Conservation (phyloP, 495 filamentous ascomycete genomes). For the Beverwykella pulmonaria region DNA sequence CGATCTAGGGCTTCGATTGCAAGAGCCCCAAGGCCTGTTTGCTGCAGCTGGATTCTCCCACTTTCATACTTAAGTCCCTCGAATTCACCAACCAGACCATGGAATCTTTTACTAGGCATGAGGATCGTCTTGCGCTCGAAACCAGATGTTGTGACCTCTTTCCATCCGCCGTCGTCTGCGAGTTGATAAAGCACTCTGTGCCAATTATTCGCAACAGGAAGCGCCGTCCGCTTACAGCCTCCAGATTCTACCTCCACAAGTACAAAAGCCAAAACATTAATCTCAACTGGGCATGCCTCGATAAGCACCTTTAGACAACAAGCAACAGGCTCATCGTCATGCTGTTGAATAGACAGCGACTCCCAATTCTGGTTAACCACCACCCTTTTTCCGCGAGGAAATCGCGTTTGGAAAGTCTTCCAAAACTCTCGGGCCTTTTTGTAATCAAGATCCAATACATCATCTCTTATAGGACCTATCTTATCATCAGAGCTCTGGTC, state of each 20-base stretch:
- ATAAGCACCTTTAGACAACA: slow-evolving; percentile 1
- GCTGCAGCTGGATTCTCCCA: not conserved
- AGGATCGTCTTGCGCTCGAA: slow-evolving; percentile 11
- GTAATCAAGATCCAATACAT: not conserved
- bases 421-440: slow-evolving; percentile 2
- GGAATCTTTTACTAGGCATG: slow-evolving; percentile 2
- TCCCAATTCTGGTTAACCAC: slow-evolving; percentile 14
- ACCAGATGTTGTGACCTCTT: slow-evolving; percentile 6
- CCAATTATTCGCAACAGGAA: slow-evolving; percentile 5
- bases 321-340: slow-evolving; percentile 1
- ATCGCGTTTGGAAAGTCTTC: slow-evolving; percentile 12
- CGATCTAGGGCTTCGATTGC: slow-evolving; percentile 11
- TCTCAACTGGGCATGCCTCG: slow-evolving; percentile 4
- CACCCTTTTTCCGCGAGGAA: slow-evolving; percentile 5
- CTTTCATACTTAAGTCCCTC: not conserved
- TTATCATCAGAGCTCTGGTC: not conserved
- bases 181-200: slow-evolving; percentile 11
- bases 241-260: slow-evolving; percentile 4
- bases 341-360: not conserved
- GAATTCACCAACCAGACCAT: slow-evolving; percentile 12
- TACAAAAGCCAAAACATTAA: slow-evolving; percentile 9
- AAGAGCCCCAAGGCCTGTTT: slow-evolving; percentile 5
- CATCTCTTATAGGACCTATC: slow-evolving; percentile 8
- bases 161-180: slow-evolving; percentile 6
- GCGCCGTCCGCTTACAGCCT: not conserved